Conservation (phyloP, 2,329 filamentous ascomycete species). For the Tolypocladium capitatum region DNA sequence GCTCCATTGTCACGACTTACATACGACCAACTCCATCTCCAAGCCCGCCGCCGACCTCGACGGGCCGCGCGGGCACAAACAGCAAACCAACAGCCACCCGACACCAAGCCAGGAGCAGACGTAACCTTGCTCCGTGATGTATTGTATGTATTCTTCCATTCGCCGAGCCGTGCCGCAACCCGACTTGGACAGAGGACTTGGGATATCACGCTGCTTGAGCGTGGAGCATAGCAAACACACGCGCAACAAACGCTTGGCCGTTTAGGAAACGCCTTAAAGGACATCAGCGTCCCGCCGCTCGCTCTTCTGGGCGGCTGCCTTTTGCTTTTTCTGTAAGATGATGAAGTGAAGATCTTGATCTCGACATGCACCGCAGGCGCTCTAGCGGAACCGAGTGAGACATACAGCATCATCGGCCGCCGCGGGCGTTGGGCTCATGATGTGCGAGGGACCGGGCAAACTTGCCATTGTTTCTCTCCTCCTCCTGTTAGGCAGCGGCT, state of each 20-base stretch:
- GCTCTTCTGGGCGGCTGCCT: neutral
- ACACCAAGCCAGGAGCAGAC: neutral
- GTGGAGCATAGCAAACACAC: neutral
- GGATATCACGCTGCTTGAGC: neutral
- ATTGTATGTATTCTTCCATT: neutral
- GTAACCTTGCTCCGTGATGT: neutral
- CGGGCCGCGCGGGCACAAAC: neutral
- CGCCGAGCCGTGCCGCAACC: neutral
- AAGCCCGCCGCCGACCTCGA: neutral
- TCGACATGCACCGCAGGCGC: neutral
- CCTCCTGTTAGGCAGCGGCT: neutral
- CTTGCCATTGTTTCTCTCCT: neutral
- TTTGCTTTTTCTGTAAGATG: constrained; percentile 2
- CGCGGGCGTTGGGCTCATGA: neutral
- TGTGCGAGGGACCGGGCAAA: neutral
- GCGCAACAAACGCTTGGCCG: neutral
- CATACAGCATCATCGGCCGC: neutral
- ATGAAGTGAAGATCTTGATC: neutral
- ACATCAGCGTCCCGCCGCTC: neutral
- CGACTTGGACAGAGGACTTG: neutral
- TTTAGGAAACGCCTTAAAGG: too few relatives aligned
- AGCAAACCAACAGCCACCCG: neutral
- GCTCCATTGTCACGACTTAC: too few relatives aligned
- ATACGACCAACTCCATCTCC: neutral
- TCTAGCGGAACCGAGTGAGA: neutral